Conservation (phyloP, 1,284 basidiomycete genomes). For the Mycosarcoma mackinlayi region DNA sequence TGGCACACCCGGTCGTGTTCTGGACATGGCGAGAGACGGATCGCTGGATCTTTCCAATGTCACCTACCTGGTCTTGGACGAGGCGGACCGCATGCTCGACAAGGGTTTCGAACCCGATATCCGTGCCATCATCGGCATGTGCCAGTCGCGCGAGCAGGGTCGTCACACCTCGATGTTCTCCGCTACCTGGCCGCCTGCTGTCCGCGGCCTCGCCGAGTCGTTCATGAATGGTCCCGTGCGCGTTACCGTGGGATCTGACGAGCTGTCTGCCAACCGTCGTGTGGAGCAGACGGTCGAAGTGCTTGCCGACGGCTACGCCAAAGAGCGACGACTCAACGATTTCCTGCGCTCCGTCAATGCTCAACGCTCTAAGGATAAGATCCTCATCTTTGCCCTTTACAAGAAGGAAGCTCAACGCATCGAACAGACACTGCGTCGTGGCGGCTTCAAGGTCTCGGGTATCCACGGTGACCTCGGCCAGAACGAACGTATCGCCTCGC, state of each 20-base stretch:
- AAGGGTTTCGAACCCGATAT: constrained; percentile 99
- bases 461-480: constrained; percentile 95
- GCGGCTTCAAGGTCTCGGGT: constrained; percentile 86
- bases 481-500: constrained; percentile 82
- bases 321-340: constrained; percentile 76
- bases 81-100: constrained; percentile 98
- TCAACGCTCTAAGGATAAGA: constrained; percentile 74
- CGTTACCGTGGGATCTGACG: constrained; percentile 94
- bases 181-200: constrained; percentile 96
- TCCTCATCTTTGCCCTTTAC: constrained; percentile 95
- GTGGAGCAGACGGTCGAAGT: constrained; percentile 86
- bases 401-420: constrained; percentile 88
- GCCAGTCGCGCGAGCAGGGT: constrained; percentile 72
- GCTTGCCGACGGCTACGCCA: constrained; percentile 84
- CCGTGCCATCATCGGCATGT: constrained; percentile 83
- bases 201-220: constrained; percentile 89
- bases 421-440: constrained; percentile 80
- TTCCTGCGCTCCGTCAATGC: constrained; percentile 65
- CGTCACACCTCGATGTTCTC: constrained; percentile 75
- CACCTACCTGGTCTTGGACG: constrained; percentile 91
- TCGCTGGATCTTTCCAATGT: constrained; percentile 79
- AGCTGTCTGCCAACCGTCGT: constrained; percentile 90
- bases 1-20: constrained; percentile 91
- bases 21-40: constrained; percentile 87
- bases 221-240: constrained; percentile 88